phyloP scores from a whole-genome alignment of 108 stramenopile genomes.

The Chaetoceros muelleri region DNA sequence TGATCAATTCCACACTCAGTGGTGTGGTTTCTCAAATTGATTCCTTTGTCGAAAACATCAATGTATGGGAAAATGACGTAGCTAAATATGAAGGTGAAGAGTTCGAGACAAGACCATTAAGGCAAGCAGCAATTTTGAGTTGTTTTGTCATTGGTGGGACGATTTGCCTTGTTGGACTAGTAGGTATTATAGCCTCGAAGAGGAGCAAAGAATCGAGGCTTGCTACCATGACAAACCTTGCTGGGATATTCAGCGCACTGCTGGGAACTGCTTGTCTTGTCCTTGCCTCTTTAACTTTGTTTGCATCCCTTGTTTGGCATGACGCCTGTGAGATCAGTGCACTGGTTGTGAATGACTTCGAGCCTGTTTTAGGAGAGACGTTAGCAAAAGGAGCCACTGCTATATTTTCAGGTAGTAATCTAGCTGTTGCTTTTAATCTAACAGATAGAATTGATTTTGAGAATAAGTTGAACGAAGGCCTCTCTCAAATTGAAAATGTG shows the following conservation, averaged over 20 bases:
- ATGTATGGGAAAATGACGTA: constrained; percentile 14
- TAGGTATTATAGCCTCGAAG: constrained; percentile 19
- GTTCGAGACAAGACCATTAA: constrained; percentile 8
- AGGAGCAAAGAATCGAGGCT: constrained; percentile 8
- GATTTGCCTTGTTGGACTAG: constrained; percentile 13
- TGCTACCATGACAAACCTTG: constrained; percentile 11
- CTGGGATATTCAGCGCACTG: constrained; percentile 22
- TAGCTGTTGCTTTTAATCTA: constrained; percentile 28
- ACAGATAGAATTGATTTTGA: constrained; percentile 35
- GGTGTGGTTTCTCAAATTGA: constrained; percentile 21
- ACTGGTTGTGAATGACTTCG: constrained; percentile 23
- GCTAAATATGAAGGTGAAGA: constrained; percentile 21
- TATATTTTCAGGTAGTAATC: constrained; percentile 27
- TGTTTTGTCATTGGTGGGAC: constrained; percentile 14
- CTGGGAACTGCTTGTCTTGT: constrained; percentile 16
- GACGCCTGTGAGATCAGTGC: constrained; percentile 23
- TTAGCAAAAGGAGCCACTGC: constrained; percentile 27
- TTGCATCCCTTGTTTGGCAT: constrained; percentile 12
- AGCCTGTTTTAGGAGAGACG: constrained; percentile 31
- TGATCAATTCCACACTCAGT: constrained; percentile 15
- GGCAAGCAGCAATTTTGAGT: constrained; percentile 17
- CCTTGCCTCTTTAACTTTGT: constrained; percentile 17
- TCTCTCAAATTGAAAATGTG: constrained; percentile 15
- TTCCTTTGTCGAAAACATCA: constrained; percentile 5
- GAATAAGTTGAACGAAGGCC: constrained; percentile 25